Evolutionary conservation across 306 rosid species (phyloP).

Genomic region (Canavalia ensiformis): DNA sequence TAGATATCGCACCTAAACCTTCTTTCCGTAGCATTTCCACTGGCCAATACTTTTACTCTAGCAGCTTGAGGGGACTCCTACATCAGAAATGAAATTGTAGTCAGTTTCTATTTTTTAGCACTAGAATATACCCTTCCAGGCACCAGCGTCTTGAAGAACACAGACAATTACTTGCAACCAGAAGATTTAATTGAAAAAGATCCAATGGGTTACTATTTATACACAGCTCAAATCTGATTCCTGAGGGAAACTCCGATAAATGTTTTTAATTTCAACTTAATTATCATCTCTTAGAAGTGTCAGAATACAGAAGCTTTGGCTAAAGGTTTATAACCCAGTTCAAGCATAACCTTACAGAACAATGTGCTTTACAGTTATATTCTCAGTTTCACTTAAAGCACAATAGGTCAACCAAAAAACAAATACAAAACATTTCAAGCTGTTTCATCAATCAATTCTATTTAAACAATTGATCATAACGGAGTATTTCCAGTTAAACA

Average conservation of each 20-base stretch:
- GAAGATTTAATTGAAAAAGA: conserved; percentile 24
- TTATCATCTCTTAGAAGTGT: conserved; percentile 1
- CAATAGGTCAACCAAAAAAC: neutral
- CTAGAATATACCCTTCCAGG: conserved; percentile 5
- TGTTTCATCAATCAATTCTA: neutral
- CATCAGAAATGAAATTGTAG: conserved; percentile 44
- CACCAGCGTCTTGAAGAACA: neutral
- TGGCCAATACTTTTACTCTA: conserved; percentile 96
- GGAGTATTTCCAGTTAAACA: neutral
- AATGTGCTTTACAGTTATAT: neutral
- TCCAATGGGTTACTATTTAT: neutral
- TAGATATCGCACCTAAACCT: conserved; percentile 78
- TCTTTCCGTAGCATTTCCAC: conserved; percentile 98
- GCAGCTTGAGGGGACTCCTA: conserved; percentile 99
- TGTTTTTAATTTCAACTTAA: conserved; percentile 13
- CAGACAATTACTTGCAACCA: conserved; percentile 19
- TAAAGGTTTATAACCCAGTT: conserved; percentile 32
- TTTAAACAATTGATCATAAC: neutral
- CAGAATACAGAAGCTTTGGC: conserved; percentile 12
- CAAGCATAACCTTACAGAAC: conserved; percentile 17
- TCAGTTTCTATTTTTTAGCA: conserved; percentile 23
- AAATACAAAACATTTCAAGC: conserved; percentile 14
- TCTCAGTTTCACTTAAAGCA: neutral
- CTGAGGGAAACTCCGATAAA: neutral
- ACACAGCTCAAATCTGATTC: conserved; percentile 13